These are phyloP conservation scores for Trichoderma harzianum DNA, from an alignment of 2,329 filamentous ascomycete species.

Conservation along the genomic window DNA sequence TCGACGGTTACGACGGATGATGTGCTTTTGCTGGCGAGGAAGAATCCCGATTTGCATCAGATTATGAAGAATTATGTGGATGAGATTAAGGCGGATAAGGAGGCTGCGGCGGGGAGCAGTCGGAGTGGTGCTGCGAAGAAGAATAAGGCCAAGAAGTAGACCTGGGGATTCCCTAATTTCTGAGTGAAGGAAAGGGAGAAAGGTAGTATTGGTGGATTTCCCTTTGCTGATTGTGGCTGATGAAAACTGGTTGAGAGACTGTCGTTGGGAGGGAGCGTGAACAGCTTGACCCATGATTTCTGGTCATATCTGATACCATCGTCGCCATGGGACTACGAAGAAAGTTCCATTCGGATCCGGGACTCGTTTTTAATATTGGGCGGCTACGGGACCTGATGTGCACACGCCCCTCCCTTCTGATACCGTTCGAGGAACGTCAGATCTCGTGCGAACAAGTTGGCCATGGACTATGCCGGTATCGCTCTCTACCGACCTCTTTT, in stretches of 20 bases:
- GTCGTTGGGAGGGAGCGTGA: background rate
- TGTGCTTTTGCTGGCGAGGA: constrained; percentile 78
- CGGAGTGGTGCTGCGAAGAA: constrained; percentile 37
- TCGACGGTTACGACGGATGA: constrained; percentile 80
- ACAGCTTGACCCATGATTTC: background rate
- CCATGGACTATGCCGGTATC: background rate
- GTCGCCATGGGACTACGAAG: background rate
- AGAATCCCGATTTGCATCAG: constrained; percentile 79
- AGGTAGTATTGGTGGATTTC: background rate
- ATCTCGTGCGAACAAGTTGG: background rate
- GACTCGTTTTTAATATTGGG: background rate
- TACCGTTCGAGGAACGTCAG: background rate
- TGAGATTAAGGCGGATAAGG: constrained; percentile 47
- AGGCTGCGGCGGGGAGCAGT: constrained; percentile 25
- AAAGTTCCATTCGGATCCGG: background rate
- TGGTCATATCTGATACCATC: fast-evolving
- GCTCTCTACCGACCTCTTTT: background rate
- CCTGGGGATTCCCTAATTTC: fast-evolving
- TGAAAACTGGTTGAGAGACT: background rate
- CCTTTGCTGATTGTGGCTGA: background rate
- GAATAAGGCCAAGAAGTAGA: constrained; percentile 11
- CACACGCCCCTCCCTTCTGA: background rate
- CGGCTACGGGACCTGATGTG: background rate
- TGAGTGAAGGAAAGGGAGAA: background rate
- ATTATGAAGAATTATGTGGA: constrained; percentile 71